Evolutionary conservation across 164 flowering plant genomes (phyloP).

Genomic region (Dillenia turbinata): DNA sequence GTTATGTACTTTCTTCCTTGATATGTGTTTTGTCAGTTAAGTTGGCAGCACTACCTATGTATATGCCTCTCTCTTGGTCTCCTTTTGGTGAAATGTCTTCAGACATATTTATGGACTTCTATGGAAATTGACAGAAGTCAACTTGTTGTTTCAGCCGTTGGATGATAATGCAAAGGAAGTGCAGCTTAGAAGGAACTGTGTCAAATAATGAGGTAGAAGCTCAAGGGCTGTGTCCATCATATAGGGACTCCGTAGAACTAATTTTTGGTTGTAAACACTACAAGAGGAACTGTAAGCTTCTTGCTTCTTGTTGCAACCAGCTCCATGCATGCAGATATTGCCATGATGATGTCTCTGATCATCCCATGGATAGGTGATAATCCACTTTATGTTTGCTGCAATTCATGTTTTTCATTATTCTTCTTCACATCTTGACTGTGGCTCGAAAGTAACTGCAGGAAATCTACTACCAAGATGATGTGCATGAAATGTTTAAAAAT

Average conservation of each 20-base stretch:
- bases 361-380: conserved; percentile 61
- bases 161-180: conserved; percentile 44
- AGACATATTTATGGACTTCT: not conserved
- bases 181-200: conserved; percentile 20
- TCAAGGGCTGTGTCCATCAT: conserved; percentile 72
- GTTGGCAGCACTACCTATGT: no score
- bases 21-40: no score
- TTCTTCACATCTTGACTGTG: conserved; percentile 2
- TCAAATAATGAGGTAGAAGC: conserved; percentile 31
- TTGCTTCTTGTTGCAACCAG: conserved; percentile 74
- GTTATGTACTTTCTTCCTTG: no score
- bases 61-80: no score
- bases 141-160: conserved; percentile 55
- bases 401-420: not conserved
- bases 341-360: conserved; percentile 80
- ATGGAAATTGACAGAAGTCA: conserved; percentile 12
- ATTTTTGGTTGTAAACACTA: conserved; percentile 83
- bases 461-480: conserved; percentile 72
- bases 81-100: not conserved
- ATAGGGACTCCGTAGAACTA: conserved; percentile 36
- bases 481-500: conserved; percentile 87
- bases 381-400: not conserved
- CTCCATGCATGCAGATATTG: conserved; percentile 75
- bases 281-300: conserved; percentile 85
- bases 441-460: conserved; percentile 39